Evolutionary conservation across 164 flowering plant genomes (phyloP).

Genomic region (Kingdonia uniflora): DNA sequence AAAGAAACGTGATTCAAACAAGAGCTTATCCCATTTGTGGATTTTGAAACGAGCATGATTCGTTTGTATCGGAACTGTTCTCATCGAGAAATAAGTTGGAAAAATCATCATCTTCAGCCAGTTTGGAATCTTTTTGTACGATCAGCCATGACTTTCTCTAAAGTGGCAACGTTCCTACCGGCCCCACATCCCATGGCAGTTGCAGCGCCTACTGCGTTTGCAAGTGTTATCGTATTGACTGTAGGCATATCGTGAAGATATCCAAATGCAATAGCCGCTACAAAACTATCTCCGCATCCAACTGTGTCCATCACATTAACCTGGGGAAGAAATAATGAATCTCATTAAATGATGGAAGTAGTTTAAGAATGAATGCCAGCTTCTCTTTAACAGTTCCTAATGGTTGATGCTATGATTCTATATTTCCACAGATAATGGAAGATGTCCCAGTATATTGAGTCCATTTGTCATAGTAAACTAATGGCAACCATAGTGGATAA

Average conservation of each 20-base stretch:
- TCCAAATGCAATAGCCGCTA: slow-evolving; percentile 83
- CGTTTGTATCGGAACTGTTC: slow-evolving; percentile 17
- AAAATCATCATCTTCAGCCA: slow-evolving; percentile 47
- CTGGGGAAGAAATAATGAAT: too few species aligned
- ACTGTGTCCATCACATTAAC: slow-evolving; percentile 87
- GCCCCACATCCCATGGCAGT: slow-evolving; percentile 99
- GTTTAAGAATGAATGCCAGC: too few species aligned
- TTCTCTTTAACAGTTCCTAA: too few species aligned
- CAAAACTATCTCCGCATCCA: slow-evolving; percentile 98
- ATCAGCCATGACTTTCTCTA: slow-evolving; percentile 49
- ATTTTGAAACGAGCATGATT: slow-evolving; percentile 40
- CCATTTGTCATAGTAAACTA: too few species aligned
- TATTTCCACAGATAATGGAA: too few species aligned
- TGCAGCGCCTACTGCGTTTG: slow-evolving; percentile 97
- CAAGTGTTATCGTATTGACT: slow-evolving; percentile 53
- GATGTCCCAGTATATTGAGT: too few species aligned
- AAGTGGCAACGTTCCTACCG: slow-evolving; percentile 82
- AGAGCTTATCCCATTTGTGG: slow-evolving; percentile 28
- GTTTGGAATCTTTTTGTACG: slow-evolving; percentile 25
- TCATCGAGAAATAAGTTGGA: slow-evolving; percentile 36
- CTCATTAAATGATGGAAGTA: too few species aligned
- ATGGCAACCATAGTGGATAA: too few species aligned
- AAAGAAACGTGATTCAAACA: slow-evolving; percentile 27
- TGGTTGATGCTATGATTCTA: too few species aligned
- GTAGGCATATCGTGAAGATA: slow-evolving; percentile 54